These are phyloP conservation scores for Fusarium hainanense DNA, from an alignment of 2,329 filamentous ascomycete genomes.

Conservation along the genomic window DNA sequence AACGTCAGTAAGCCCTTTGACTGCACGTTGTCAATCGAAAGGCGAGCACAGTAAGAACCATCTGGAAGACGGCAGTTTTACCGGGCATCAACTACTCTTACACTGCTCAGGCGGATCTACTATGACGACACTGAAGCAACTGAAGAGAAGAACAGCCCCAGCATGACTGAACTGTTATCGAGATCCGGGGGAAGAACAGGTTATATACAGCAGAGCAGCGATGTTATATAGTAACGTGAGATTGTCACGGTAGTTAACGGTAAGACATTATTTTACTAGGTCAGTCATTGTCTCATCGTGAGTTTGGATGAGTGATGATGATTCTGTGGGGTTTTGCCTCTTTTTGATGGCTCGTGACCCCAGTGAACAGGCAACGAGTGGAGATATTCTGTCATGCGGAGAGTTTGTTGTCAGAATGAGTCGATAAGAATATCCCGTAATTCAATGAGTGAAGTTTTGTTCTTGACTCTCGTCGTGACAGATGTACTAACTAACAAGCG, in stretches of 20 bases:
- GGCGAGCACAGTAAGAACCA: conserved; percentile 1
- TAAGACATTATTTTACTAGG: conserved; percentile 25
- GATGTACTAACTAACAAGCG: background rate
- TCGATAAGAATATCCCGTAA: too few species aligned
- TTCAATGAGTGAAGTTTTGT: background rate
- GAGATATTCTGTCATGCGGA: background rate
- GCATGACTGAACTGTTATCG: conserved; percentile 30
- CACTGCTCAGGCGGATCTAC: conserved; percentile 31
- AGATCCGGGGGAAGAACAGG: conserved; percentile 3
- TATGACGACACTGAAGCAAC: conserved; percentile 35
- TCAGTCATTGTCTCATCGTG: conserved; percentile 31
- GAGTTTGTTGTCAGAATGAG: background rate
- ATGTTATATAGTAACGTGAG: conserved; percentile 35
- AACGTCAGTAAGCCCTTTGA: conserved; percentile 9
- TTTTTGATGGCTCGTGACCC: conserved; percentile 2
- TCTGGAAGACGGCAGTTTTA: background rate
- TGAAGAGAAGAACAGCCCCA: conserved; percentile 9
- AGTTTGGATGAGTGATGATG: conserved; percentile 14
- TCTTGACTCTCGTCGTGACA: background rate
- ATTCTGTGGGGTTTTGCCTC: conserved; percentile 4
- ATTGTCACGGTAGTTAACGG: conserved; percentile 29
- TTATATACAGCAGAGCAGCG: conserved; percentile 18
- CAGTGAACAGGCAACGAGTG: background rate
- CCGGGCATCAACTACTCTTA: conserved; percentile 3
- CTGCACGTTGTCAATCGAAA: conserved; percentile 28